These are phyloP conservation scores for Kondoa subrosea DNA, from an alignment of 768 basidiomycete genomes.

Conservation along the genomic window DNA sequence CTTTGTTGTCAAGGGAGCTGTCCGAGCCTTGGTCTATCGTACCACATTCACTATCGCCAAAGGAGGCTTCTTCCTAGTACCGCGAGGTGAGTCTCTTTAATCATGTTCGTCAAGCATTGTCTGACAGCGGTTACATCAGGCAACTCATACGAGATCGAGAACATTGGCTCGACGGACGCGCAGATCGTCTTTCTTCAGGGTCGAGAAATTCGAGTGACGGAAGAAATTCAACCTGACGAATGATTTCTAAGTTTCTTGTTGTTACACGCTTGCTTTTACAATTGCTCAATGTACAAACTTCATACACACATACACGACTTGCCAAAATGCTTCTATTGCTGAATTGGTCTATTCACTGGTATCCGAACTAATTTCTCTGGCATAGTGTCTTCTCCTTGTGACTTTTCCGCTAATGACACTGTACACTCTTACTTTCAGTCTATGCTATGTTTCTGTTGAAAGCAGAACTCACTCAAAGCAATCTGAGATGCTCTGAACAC, in stretches of 20 bases:
- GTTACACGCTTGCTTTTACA: neutral
- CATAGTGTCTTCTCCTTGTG: neutral
- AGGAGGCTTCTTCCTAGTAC: slow-evolving; percentile 77
- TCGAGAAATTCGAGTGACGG: slow-evolving; percentile 14
- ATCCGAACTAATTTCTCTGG: neutral
- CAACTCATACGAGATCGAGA: slow-evolving; percentile 78
- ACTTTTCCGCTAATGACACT: neutral
- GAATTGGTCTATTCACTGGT: neutral
- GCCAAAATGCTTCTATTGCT: neutral
- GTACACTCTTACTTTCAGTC: neutral
- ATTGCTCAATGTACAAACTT: too few relatives aligned
- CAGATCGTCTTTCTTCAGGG: slow-evolving; percentile 17
- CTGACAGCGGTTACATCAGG: slow-evolving; percentile 37
- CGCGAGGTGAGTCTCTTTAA: slow-evolving; percentile 46
- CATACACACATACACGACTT: neutral
- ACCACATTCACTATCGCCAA: slow-evolving; percentile 59
- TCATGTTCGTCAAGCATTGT: neutral
- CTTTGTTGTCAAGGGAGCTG: slow-evolving; percentile 72
- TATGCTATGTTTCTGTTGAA: neutral
- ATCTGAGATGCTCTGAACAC: neutral
- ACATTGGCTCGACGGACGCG: slow-evolving; percentile 39
- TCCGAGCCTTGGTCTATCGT: slow-evolving; percentile 66
- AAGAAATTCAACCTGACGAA: slow-evolving; percentile 12
- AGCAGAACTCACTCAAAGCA: neutral
- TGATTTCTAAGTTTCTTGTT: neutral